Evolutionary conservation across 2,329 filamentous ascomycete genomes (phyloP).

Genomic region (Zymoseptoria tritici): DNA sequence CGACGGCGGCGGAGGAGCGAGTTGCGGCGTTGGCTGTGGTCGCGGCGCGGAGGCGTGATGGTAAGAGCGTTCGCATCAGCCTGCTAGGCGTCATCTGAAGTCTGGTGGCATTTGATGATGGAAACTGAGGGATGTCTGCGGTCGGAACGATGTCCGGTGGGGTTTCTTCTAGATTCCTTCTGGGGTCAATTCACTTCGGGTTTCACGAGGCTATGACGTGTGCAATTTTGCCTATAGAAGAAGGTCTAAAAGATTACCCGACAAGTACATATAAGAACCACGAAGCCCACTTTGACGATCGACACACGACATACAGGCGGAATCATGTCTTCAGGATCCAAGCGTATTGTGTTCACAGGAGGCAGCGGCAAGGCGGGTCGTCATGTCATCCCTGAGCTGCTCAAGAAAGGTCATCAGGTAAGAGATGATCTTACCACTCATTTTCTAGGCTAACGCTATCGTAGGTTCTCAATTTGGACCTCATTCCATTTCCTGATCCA

Average conservation of each 20-base stretch:
- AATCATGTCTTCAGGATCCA: slow-evolving; percentile 26
- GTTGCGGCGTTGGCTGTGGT: slow-evolving; percentile 9
- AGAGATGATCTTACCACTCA: not conserved
- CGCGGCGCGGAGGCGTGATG: slow-evolving; percentile 29
- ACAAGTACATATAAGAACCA: not conserved
- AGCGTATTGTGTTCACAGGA: slow-evolving; percentile 47
- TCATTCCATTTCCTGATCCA: slow-evolving; percentile 36
- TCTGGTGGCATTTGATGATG: slow-evolving; percentile 10
- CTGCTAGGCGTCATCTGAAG: slow-evolving; percentile 31
- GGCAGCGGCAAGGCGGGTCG: slow-evolving; percentile 51
- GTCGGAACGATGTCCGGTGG: not conserved
- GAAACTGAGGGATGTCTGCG: not conserved
- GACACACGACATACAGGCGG: not conserved
- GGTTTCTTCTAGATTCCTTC: not conserved
- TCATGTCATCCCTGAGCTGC: slow-evolving; percentile 47
- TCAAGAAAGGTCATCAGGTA: slow-evolving; percentile 42
- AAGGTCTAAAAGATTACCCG: not conserved
- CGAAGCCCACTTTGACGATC: not conserved
- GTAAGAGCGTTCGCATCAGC: slow-evolving; percentile 42
- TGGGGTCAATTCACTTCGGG: not conserved
- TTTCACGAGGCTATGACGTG: not conserved
- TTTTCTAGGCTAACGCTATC: not conserved
- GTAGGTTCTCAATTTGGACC: slow-evolving; percentile 48
- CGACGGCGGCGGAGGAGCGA: slow-evolving; percentile 6
- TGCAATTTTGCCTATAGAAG: not conserved